A percentile compares a stretch with the other conserved stretches of the same genome.
Evolutionary conservation across 2,329 filamentous ascomycete genomes (phyloP).

Genomic region (Sporothrix schenckii): DNA sequence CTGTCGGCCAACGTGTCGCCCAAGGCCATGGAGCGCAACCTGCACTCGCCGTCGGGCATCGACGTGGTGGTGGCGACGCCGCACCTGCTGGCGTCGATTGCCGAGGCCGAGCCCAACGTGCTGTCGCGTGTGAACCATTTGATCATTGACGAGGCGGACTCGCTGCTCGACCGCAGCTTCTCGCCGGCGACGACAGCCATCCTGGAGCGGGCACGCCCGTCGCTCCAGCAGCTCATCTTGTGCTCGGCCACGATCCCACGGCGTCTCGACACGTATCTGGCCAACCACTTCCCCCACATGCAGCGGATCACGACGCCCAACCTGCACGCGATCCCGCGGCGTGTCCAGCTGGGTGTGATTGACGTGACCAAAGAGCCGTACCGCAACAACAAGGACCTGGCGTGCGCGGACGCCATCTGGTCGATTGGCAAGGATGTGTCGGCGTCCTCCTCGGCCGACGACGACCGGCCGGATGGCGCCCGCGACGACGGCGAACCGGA

Average conservation of each 20-base stretch:
- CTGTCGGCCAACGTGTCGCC: slow-evolving; percentile 78
- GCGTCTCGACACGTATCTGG: slow-evolving; percentile 83
- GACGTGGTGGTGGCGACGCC: slow-evolving; percentile 88
- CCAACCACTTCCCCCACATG: slow-evolving; percentile 79
- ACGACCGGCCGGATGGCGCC: slow-evolving; percentile 43
- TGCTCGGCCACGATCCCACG: slow-evolving; percentile 96
- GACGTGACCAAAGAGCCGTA: slow-evolving; percentile 93
- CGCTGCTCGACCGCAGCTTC: slow-evolving; percentile 91
- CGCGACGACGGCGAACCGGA: slow-evolving; percentile 60
- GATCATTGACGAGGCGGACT: slow-evolving; percentile 94
- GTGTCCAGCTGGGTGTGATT: slow-evolving; percentile 90
- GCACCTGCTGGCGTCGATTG: slow-evolving; percentile 84
- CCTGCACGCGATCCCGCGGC: slow-evolving; percentile 89
- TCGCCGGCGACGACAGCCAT: slow-evolving; percentile 79
- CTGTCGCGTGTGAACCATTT: slow-evolving; percentile 88
- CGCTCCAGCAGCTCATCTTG: slow-evolving; percentile 81
- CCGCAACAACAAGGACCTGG: slow-evolving; percentile 86
- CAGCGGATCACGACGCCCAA: slow-evolving; percentile 89
- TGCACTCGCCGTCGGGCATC: slow-evolving; percentile 80
- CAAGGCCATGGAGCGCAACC: slow-evolving; percentile 77
- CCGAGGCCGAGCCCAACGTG: slow-evolving; percentile 85
- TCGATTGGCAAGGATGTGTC: slow-evolving; percentile 78
- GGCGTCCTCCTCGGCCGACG: slow-evolving; percentile 52
- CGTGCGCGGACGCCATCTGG: slow-evolving; percentile 94
- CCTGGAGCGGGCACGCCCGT: slow-evolving; percentile 78